phyloP scores from a whole-genome alignment of 805 yeast species.

The Komagataella phaffii region DNA sequence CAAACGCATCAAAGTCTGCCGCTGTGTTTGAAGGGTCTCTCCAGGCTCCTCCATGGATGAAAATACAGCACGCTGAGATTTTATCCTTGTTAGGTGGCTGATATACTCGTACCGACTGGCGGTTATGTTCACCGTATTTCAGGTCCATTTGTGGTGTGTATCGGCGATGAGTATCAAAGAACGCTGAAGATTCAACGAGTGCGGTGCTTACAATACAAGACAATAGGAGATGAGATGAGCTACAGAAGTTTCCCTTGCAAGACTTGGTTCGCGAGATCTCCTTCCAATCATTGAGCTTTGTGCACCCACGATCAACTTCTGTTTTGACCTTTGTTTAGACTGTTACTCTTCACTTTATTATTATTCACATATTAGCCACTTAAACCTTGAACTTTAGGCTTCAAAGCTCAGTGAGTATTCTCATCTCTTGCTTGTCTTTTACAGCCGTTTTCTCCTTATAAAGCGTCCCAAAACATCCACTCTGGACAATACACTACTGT shows the following conservation, averaged over 20 bases:
- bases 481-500: background rate
- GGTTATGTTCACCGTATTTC: slow-evolving; percentile 13
- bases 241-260: background rate
- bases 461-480: background rate
- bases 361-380: background rate
- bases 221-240: background rate
- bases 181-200: no score
- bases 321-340: background rate
- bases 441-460: no score
- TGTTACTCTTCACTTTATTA: background rate
- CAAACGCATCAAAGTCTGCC: slow-evolving; percentile 32
- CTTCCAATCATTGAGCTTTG: background rate
- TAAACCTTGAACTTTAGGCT: no score
- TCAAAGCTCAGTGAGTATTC: no score
- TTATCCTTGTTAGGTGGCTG: background rate
- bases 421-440: no score
- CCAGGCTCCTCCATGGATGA: slow-evolving; percentile 89
- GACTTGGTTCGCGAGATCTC: background rate
- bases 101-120: background rate
- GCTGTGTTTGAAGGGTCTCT: slow-evolving; percentile 52
- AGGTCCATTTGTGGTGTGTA: background rate
- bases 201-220: background rate
- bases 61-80: slow-evolving; percentile 17
- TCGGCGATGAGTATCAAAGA: no score
- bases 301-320: background rate